Evolutionary conservation across 805 yeast genomes (phyloP), one percentile per base, ranked within the genome.

Genomic region (Barnettozyma pratensis): DNA sequence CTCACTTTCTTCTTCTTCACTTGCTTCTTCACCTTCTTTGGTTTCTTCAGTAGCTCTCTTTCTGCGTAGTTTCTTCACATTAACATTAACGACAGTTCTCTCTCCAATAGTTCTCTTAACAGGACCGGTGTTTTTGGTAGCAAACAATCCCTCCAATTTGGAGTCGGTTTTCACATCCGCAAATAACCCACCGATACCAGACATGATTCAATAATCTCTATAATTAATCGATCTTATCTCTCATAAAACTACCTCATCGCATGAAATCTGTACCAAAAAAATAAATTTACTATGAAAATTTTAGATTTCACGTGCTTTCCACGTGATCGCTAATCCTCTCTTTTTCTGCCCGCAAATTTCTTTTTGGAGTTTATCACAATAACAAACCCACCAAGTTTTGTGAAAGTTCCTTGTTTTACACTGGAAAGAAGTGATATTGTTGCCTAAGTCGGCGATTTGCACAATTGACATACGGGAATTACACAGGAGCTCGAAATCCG

Each of bases 41-140:
- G 53, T 58, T 54, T 45, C 25, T 51, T 57, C 46, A 32, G 14
- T n/a, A 37, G 30, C 30, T 39, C 36, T 35, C 36, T 42, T 42
- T n/a, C 32, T 42, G 37, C 35, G 45, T 5, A 54, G 37, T 34
- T 48, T 44, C 38, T 47, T 49, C 37, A 26, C 41, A 42, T 53
- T 46, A 9, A 54, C 59, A 43, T 46, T 51, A 48, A 50, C 58
- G 42, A 65, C 71, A 19, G 73, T 70, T 59, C 75, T 63, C 47
- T 56, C 51, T 9, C 58, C 56, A 42, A 58, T 55, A 11, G 56
- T 61, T 59, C 72, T 65, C 54, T 71, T 66, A n/a, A 83, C 72
- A 11, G 83, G 81, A 25, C 78, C 80, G 29, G 75, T 57, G 10
- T 72, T 63, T 41, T 64, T 62, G 34, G 68, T 55, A 48, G 74